A percentile compares a stretch with the other conserved stretches of the same genome.
These are phyloP conservation scores for Trichophaea hybrida DNA, from an alignment of 2,329 filamentous ascomycete species.

Conservation along the genomic window DNA sequence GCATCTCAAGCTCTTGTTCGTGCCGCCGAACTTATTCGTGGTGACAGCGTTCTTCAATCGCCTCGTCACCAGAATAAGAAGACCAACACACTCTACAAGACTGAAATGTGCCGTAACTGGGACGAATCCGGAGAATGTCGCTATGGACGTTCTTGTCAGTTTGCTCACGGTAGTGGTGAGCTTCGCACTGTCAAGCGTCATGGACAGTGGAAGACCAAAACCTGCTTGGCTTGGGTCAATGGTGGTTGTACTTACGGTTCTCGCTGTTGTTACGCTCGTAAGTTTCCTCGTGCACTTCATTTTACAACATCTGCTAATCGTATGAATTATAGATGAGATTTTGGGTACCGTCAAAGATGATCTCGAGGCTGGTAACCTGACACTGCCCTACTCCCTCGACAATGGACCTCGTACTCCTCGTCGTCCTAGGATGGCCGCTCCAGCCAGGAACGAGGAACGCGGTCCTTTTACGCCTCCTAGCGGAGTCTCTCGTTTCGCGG, in stretches of 20 bases:
- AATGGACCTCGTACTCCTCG: not conserved
- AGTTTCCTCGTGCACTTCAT: not conserved
- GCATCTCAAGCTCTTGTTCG: too few relatives aligned
- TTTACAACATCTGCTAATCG: not conserved
- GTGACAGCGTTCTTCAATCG: not conserved
- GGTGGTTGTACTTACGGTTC: conserved; percentile 23
- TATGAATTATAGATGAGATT: not conserved
- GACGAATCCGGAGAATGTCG: conserved; percentile 20
- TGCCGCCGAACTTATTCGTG: too few relatives aligned
- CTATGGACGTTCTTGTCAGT: conserved; percentile 22
- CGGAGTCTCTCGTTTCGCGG: not conserved
- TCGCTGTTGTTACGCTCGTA: conserved; percentile 23
- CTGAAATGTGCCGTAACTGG: conserved; percentile 23
- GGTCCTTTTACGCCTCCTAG: not conserved
- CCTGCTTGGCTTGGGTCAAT: conserved; percentile 20
- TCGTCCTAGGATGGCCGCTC: not conserved
- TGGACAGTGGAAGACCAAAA: conserved; percentile 24
- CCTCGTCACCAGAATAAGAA: conserved; percentile 19
- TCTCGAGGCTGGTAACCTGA: too few relatives aligned
- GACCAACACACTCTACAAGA: conserved; percentile 22
- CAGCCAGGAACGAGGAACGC: not conserved
- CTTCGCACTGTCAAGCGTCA: conserved; percentile 20
- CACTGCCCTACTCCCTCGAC: not conserved
- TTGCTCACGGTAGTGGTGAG: conserved; percentile 21
- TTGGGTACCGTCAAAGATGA: too few relatives aligned